Conservation (phyloP, 1,139 yeast species). For the Debaryomyces robertsiae region DNA sequence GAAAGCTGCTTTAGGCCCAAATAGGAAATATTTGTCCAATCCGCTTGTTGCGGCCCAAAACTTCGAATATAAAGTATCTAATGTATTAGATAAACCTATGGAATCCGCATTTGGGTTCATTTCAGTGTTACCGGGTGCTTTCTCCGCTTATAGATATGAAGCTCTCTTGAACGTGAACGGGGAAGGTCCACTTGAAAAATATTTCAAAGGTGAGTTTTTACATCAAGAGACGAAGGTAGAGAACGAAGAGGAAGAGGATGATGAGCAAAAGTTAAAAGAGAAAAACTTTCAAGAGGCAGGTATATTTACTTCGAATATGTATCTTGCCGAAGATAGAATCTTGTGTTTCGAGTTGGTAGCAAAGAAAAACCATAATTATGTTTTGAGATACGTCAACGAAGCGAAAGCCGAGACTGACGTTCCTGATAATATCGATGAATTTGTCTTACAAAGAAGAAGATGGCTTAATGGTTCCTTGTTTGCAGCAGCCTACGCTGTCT, state of each 20-base stretch:
- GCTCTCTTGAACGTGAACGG: constrained; percentile 70
- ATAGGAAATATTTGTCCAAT: constrained; percentile 55
- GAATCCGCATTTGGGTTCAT: constrained; percentile 83
- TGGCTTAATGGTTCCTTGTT: constrained; percentile 87
- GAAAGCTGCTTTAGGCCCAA: constrained; percentile 65
- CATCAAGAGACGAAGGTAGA: constrained; percentile 48
- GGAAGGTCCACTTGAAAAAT: constrained; percentile 73
- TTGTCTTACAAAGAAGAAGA: constrained; percentile 76
- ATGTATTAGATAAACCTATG: constrained; percentile 80
- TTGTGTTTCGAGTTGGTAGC: constrained; percentile 82
- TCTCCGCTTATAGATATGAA: constrained; percentile 76
- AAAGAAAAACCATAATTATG: constrained; percentile 61
- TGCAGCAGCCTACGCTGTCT: constrained; percentile 76
- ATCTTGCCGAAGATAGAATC: constrained; percentile 82
- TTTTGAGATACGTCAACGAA: constrained; percentile 69
- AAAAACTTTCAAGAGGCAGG: constrained; percentile 54
- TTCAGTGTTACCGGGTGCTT: constrained; percentile 83
- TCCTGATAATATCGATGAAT: constrained; percentile 71
- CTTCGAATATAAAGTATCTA: constrained; percentile 81
- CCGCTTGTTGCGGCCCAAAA: constrained; percentile 86
- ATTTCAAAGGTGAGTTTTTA: constrained; percentile 76
- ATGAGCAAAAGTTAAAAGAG: constrained; percentile 45
- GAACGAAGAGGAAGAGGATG: constrained; percentile 40
- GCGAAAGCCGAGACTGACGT: constrained; percentile 87
- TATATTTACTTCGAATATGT: constrained; percentile 80